Evolutionary conservation across 306 rosid genomes (phyloP).

Genomic region (Vigna reflexopilosa): DNA sequence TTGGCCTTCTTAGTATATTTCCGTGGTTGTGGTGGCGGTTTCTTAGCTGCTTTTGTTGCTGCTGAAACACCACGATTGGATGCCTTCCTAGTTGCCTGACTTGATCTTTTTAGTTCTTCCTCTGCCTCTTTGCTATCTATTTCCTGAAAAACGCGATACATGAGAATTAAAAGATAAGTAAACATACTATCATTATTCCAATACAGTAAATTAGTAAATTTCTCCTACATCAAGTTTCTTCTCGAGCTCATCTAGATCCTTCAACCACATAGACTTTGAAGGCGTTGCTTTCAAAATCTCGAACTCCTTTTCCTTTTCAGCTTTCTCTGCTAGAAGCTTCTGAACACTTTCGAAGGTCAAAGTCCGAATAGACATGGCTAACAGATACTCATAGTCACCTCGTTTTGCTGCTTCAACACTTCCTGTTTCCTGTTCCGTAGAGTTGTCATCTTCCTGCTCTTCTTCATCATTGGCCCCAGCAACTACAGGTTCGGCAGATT

Average conservation of each 20-base stretch:
- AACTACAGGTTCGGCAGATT: constrained; percentile 80
- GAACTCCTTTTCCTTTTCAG: constrained; percentile 62
- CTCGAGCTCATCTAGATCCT: constrained; percentile 78
- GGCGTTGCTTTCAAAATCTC: constrained; percentile 71
- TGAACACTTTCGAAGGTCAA: constrained; percentile 85
- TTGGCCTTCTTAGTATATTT: constrained; percentile 71
- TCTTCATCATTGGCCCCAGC: constrained; percentile 89
- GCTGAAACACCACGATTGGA: constrained; percentile 20
- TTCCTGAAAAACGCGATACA: constrained; percentile 58
- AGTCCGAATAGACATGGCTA: constrained; percentile 78
- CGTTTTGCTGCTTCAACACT: constrained; percentile 48
- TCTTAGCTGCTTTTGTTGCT: constrained; percentile 60
- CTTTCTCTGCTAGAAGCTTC: constrained; percentile 68
- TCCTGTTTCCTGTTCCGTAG: constrained; percentile 60
- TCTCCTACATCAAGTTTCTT: constrained; percentile 70
- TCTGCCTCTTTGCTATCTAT: constrained; percentile 70
- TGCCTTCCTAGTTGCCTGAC: constrained; percentile 52
- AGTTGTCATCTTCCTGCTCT: constrained; percentile 62
- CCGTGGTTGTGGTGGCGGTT: constrained; percentile 75
- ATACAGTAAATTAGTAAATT: background rate
- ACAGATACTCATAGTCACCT: constrained; percentile 79
- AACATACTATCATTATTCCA: background rate
- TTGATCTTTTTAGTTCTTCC: constrained; percentile 58
- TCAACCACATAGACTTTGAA: constrained; percentile 76
- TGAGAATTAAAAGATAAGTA: background rate